A percentile compares a stretch with the other conserved stretches of the same genome.
Evolutionary conservation across 2,329 filamentous ascomycete species (phyloP).

Genomic region (Aspergillus glaucus): DNA sequence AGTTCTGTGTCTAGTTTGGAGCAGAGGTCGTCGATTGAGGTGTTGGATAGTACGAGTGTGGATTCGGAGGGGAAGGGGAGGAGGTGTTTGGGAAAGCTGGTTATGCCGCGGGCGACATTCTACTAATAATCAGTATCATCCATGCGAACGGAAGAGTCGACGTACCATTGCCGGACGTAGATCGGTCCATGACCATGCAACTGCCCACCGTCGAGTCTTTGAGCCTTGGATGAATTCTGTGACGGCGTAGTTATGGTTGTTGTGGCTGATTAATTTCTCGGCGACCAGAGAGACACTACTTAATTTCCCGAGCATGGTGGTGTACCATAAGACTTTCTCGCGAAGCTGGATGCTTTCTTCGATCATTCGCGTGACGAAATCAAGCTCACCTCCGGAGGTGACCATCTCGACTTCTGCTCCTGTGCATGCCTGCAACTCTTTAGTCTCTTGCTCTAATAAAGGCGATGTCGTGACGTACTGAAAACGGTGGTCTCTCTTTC

Average conservation of each 20-base stretch:
- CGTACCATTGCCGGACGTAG: constrained; percentile 56
- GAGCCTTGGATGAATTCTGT: constrained; percentile 71
- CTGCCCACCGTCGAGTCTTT: constrained; percentile 76
- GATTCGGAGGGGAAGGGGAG: constrained; percentile 49
- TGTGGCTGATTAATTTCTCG: constrained; percentile 49
- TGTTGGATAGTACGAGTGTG: constrained; percentile 33
- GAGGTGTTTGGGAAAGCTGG: constrained; percentile 43
- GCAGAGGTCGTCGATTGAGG: constrained; percentile 26
- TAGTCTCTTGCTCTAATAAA: not conserved
- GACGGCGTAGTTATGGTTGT: constrained; percentile 72
- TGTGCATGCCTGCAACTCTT: constrained; percentile 50
- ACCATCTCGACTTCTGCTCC: constrained; percentile 84
- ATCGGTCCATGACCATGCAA: constrained; percentile 77
- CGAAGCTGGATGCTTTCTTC: constrained; percentile 58
- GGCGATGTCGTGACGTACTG: constrained; percentile 37
- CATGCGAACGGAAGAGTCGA: not conserved
- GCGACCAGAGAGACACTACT: constrained; percentile 61
- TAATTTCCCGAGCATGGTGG: constrained; percentile 80
- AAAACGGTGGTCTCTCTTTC: constrained; percentile 64
- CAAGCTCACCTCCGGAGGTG: constrained; percentile 66
- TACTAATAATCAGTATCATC: constrained; percentile 9
- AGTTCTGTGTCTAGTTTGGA: constrained; percentile 45
- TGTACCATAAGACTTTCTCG: constrained; percentile 74
- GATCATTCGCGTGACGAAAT: constrained; percentile 66
- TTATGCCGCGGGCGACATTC: constrained; percentile 34